phyloP scores from a whole-genome alignment of 2,329 filamentous ascomycete species.

The Hortaea werneckii region DNA sequence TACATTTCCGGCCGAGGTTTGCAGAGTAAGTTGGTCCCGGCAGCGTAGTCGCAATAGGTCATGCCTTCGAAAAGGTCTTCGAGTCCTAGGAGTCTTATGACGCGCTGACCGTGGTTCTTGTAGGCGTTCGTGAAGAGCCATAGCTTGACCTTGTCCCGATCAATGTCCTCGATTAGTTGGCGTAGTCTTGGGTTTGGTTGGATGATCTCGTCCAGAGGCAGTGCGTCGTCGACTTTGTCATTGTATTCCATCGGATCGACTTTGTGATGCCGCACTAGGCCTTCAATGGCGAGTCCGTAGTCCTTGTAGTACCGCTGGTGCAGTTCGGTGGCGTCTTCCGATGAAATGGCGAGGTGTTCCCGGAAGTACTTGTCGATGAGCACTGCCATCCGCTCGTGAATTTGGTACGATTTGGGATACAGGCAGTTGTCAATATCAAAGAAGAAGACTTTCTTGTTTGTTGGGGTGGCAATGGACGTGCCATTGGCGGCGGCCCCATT shows the following conservation, averaged over 20 bases:
- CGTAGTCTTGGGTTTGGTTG: slow-evolving; percentile 67
- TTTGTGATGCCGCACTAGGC: slow-evolving; percentile 83
- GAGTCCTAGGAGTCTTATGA: slow-evolving; percentile 68
- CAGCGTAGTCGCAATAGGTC: slow-evolving; percentile 83
- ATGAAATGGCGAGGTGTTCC: slow-evolving; percentile 60
- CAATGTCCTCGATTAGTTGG: slow-evolving; percentile 68
- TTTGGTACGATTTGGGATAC: slow-evolving; percentile 66
- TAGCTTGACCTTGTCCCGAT: slow-evolving; percentile 69
- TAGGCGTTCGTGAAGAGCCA: slow-evolving; percentile 99
- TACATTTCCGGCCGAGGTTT: slow-evolving; percentile 81
- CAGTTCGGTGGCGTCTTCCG: slow-evolving; percentile 71
- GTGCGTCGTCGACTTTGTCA: slow-evolving; percentile 81
- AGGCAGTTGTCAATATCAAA: slow-evolving; percentile 99
- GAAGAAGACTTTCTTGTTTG: slow-evolving; percentile 36
- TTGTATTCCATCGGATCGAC: slow-evolving; percentile 96
- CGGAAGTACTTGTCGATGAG: slow-evolving; percentile 62
- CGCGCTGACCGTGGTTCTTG: slow-evolving; percentile 71
- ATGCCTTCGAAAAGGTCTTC: slow-evolving; percentile 90
- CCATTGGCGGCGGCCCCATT: not conserved
- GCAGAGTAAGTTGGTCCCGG: slow-evolving; percentile 61
- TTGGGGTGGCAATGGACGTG: slow-evolving; percentile 25
- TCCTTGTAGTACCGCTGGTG: slow-evolving; percentile 90
- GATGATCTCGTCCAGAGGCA: slow-evolving; percentile 78
- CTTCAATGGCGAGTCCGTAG: slow-evolving; percentile 95
- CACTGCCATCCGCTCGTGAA: slow-evolving; percentile 79